Conservation (phyloP, 1,284 basidiomycete genomes). For the Microbotryum lychnidis-dioicae region DNA sequence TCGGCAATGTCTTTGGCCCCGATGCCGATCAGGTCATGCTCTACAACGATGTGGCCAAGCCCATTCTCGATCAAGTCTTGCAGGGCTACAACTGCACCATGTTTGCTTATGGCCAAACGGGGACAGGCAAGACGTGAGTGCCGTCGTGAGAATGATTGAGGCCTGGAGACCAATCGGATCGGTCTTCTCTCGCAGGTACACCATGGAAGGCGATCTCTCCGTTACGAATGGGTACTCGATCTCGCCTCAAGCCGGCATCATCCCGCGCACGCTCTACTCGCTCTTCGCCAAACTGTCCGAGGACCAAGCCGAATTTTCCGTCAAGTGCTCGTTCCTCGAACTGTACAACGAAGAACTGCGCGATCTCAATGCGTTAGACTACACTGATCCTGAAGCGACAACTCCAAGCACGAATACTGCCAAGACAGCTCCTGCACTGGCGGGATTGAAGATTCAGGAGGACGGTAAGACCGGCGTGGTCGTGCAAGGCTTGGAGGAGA, state of each 20-base stretch:
- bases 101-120: slow-evolving; percentile 98
- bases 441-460: slow-evolving; percentile 81
- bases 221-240: slow-evolving; percentile 73
- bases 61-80: slow-evolving; percentile 87
- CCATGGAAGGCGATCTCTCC: slow-evolving; percentile 85
- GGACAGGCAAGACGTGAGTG: slow-evolving; percentile 92
- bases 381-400: slow-evolving; percentile 9
- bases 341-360: slow-evolving; percentile 99
- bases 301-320: slow-evolving; percentile 71
- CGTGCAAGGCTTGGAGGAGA: slow-evolving; percentile 92
- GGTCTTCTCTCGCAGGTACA: slow-evolving; percentile 53
- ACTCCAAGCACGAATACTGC: slow-evolving; percentile 44
- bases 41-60: slow-evolving; percentile 85
- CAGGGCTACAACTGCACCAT: slow-evolving; percentile 96
- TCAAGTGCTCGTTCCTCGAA: slow-evolving; percentile 91
- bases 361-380: slow-evolving; percentile 75
- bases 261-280: slow-evolving; percentile 88
- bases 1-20: slow-evolving; percentile 72
- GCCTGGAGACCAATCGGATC: background rate
- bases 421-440: slow-evolving; percentile 25
- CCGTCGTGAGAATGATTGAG: too few relatives aligned
- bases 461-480: slow-evolving; percentile 64
- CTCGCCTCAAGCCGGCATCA: slow-evolving; percentile 85
- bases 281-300: slow-evolving; percentile 83
- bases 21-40: slow-evolving; percentile 94